Percentiles rank a stretch among this genome's conserved stretches.
phyloP scores from a whole-genome alignment of 2,329 filamentous ascomycete species.

The Penicillium crustosum region DNA sequence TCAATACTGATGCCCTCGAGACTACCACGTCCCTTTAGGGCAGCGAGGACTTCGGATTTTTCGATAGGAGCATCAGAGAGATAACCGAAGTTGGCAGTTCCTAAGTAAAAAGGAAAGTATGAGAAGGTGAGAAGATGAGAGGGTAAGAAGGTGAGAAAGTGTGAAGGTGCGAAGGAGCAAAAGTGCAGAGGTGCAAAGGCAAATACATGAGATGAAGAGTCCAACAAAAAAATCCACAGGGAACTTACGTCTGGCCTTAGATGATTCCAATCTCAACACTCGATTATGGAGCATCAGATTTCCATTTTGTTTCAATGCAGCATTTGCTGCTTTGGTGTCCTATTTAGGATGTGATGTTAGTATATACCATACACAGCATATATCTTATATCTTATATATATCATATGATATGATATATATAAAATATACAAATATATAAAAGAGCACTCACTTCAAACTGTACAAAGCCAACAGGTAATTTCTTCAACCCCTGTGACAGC shows the following conservation, averaged over 20 bases:
- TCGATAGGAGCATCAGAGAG: background rate
- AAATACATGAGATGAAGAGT: background rate
- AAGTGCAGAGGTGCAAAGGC: background rate
- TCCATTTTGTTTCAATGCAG: constrained; percentile 13
- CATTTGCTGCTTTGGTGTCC: background rate
- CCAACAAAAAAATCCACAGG: background rate
- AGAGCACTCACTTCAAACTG: constrained; percentile 37
- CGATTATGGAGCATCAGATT: background rate
- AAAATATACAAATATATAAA: background rate
- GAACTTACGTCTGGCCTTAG: constrained; percentile 1
- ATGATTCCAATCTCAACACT: constrained; percentile 2
- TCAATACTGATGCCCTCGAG: background rate
- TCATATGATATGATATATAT: no score
- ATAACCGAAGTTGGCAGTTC: constrained; percentile 1
- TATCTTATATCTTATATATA: background rate
- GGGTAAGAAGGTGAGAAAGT: background rate
- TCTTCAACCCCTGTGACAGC: constrained; percentile 25
- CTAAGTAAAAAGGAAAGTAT: background rate
- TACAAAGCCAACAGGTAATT: constrained; percentile 40
- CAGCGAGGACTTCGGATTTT: constrained; percentile 26
- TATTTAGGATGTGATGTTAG: constrained; percentile 3
- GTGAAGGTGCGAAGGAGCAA: background rate
- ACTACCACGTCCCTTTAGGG: constrained; percentile 8
- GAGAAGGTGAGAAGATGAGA: background rate
- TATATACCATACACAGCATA: background rate